A percentile compares a stretch with the other conserved stretches of the same genome.
phyloP scores from a whole-genome alignment of 352 stramenopile species.

The Phytopythium oedochilum region DNA sequence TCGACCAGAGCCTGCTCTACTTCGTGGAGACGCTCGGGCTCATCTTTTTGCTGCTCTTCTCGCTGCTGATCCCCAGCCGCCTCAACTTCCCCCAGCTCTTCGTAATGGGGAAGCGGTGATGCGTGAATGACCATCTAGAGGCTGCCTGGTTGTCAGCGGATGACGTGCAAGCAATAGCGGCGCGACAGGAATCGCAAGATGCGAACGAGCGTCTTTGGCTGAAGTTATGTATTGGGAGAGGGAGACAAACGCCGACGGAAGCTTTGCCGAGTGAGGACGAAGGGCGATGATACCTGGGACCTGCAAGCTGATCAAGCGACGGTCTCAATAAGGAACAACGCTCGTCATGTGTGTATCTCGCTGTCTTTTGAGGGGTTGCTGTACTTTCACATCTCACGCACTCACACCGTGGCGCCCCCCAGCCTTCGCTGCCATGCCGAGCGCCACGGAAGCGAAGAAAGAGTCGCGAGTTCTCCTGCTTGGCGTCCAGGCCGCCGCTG shows the following conservation, averaged over 20 bases:
- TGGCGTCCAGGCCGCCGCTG: background rate
- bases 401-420: background rate
- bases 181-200: background rate
- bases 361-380: background rate
- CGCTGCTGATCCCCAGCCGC: conserved; percentile 67
- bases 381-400: conserved; percentile 2
- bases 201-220: background rate
- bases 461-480: background rate
- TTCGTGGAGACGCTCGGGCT: conserved; percentile 66
- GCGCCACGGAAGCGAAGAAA: no score
- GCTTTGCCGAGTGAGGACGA: background rate
- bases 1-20: conserved; percentile 78
- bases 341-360: background rate
- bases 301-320: background rate
- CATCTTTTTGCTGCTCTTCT: conserved; percentile 70
- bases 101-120: conserved; percentile 71
- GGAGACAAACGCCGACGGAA: background rate
- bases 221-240: background rate
- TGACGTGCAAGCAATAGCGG: background rate
- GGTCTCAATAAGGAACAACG: background rate
- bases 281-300: background rate
- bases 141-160: no score
- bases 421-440: no score
- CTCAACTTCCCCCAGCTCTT: conserved; percentile 84
- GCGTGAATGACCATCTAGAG: background rate